A percentile compares a stretch with the other conserved stretches of the same genome.
Evolutionary conservation across 306 rosid genomes (phyloP).

Genomic region (Prunus armeniaca): DNA sequence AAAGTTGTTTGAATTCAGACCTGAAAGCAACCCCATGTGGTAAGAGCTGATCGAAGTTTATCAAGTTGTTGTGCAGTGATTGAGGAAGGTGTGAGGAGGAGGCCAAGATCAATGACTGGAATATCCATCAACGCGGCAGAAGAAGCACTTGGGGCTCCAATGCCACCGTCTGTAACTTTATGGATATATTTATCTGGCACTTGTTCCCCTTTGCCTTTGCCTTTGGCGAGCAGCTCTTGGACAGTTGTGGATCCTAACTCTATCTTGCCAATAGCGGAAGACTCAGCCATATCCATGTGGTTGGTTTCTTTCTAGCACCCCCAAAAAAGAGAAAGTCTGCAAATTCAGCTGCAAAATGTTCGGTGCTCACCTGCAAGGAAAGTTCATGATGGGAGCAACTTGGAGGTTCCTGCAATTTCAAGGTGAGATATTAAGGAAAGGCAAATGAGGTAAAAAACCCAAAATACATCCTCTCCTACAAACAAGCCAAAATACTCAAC

Average conservation of each 20-base stretch:
- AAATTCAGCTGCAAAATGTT: no score
- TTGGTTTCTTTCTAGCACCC: no score
- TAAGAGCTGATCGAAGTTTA: slow-evolving; percentile 20
- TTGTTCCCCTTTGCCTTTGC: neutral
- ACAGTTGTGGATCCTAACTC: slow-evolving; percentile 20
- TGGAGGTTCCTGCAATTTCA: no score
- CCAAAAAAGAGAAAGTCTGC: no score
- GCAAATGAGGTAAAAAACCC: no score
- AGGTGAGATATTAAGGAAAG: no score
- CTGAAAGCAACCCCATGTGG: slow-evolving; percentile 41
- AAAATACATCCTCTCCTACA: no score
- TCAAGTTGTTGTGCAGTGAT: neutral
- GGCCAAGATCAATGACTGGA: slow-evolving; percentile 31
- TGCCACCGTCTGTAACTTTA: slow-evolving; percentile 1
- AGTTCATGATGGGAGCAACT: no score
- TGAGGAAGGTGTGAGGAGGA: slow-evolving; percentile 12
- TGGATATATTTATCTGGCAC: slow-evolving; percentile 34
- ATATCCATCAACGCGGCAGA: slow-evolving; percentile 27
- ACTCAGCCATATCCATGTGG: no score
- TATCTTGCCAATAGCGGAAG: neutral
- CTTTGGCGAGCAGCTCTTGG: slow-evolving; percentile 25
- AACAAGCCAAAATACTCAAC: no score
- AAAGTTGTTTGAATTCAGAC: neutral
- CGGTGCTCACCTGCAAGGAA: no score
- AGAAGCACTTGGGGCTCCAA: slow-evolving; percentile 11